Evolutionary conservation across 169 alveolate species (phyloP), one percentile per base, ranked within the genome.

Genomic region (Eimeria zaria): DNA sequence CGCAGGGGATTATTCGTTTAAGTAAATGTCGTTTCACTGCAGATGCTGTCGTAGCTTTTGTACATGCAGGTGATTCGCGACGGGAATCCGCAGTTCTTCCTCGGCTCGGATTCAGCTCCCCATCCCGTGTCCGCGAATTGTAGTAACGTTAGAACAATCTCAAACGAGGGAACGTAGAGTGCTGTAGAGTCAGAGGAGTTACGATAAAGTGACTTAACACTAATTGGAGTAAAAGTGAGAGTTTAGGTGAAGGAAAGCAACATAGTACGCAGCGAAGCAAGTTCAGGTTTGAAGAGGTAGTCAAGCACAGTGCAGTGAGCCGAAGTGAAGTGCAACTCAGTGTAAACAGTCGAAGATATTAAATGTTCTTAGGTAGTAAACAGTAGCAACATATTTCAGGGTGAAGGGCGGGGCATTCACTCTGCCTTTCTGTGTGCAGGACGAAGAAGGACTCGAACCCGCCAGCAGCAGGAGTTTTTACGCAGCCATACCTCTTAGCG

Each of bases 51-150:
- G 51, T 0, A 9, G 33, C 33, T 5, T 11, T 39, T 73, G 36
- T n/a, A 22, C 18, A 58, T 20, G 36, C 88, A 96, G 97, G 97
- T 90, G 27, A 91, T 96, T 51, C 95, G 58, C 18, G 95, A 90
- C 58, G 97, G 97, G 2, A 60, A 96, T 74, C 94, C 96, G 33
- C 88, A 78, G 69, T 96, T 96, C 55, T 96, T 96, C 36, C 96
- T 96, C 44, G 97, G 97, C 48, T 94, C 97, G 55, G 97, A 96
- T 39, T 96, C 97, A 2, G 97, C 97, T 48, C 97, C 97, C 36
- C 97, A 96, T 78, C 95, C 95, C 53, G 60, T 85, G 95, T 62
- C 60, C 73, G 71, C 53, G 44, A 85, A 73, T 51, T 18, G 53
- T 73, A 73, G 30, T n/a, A 39, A 2, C 41, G 24, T 62, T 58